A percentile compares a stretch with the other conserved stretches of the same genome.
Conservation (phyloP, 495 filamentous ascomycete species). For the Melanomma pulvis-pyrius region DNA sequence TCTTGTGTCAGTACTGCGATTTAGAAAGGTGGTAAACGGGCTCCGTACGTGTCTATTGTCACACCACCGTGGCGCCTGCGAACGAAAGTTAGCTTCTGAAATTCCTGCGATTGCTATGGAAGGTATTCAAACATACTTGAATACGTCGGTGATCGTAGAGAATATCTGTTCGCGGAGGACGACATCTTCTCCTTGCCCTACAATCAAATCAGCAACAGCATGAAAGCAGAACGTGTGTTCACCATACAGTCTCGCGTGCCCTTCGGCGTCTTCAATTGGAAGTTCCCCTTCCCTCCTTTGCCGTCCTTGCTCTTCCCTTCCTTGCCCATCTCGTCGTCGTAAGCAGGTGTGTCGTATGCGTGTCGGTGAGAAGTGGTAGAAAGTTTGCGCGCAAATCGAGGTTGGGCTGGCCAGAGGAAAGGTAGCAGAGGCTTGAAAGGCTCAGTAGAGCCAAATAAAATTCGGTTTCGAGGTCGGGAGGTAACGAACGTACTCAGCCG, state of each 20-base stretch:
- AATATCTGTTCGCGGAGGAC: conserved; percentile 83
- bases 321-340: conserved; percentile 34
- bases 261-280: conserved; percentile 46
- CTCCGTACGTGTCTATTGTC: conserved; percentile 70
- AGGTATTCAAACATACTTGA: conserved; percentile 44
- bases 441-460: neutral
- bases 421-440: conserved; percentile 15
- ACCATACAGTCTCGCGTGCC: conserved; percentile 44
- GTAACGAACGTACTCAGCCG: conserved; percentile 16
- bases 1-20: conserved; percentile 1
- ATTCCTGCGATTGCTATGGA: no score
- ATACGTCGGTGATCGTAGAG: conserved; percentile 76
- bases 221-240: neutral
- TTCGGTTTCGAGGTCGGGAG: conserved; percentile 9
- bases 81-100: conserved; percentile 1
- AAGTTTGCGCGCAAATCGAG: conserved; percentile 3
- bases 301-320: conserved; percentile 2
- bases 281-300: conserved; percentile 17
- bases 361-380: neutral
- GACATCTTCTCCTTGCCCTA: conserved; percentile 72
- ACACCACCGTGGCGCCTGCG: conserved; percentile 80
- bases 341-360: conserved; percentile 18
- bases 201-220: neutral
- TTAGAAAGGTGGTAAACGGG: neutral
- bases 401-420: conserved; percentile 19